A percentile compares a stretch with the other conserved stretches of the same genome.
Conservation (phyloP, 805 yeast genomes). For the Candida yuanshanica region DNA sequence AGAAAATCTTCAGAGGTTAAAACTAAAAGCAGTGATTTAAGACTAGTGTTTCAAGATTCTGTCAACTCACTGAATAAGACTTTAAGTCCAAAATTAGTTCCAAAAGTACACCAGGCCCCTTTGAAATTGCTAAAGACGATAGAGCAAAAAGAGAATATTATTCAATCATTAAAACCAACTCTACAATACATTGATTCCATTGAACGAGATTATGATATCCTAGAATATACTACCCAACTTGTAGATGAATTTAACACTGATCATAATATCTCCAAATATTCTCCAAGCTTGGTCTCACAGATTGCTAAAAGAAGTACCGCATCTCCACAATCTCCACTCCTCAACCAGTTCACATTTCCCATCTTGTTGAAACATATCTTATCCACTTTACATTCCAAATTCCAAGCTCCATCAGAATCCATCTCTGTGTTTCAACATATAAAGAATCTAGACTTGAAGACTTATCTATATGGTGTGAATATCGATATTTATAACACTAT, state of each 20-base stretch:
- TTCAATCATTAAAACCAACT: neutral
- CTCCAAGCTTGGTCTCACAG: neutral
- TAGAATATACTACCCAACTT: neutral
- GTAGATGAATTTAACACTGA: neutral
- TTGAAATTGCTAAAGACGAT: neutral
- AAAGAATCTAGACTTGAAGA: constrained; percentile 27
- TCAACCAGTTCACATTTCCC: constrained; percentile 3
- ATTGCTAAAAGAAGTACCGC: neutral
- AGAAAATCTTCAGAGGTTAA: neutral
- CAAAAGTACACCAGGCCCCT: neutral
- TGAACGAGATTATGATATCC: neutral
- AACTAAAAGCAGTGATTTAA: neutral
- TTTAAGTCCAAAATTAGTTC: neutral
- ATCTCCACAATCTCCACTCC: neutral
- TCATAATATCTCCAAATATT: neutral
- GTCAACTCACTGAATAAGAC: neutral
- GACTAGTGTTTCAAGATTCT: constrained; percentile 5
- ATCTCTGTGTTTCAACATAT: constrained; percentile 30
- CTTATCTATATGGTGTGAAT: constrained; percentile 32
- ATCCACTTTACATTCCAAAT: neutral
- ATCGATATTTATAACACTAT: constrained; percentile 34
- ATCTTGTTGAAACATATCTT: neutral
- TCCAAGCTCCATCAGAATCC: constrained; percentile 21
- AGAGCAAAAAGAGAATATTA: constrained; percentile 4
- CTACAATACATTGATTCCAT: neutral